Base-by-base conservation (phyloP, 1,284 basidiomycete species). In the Boletellus dicymbophilus region DNA sequence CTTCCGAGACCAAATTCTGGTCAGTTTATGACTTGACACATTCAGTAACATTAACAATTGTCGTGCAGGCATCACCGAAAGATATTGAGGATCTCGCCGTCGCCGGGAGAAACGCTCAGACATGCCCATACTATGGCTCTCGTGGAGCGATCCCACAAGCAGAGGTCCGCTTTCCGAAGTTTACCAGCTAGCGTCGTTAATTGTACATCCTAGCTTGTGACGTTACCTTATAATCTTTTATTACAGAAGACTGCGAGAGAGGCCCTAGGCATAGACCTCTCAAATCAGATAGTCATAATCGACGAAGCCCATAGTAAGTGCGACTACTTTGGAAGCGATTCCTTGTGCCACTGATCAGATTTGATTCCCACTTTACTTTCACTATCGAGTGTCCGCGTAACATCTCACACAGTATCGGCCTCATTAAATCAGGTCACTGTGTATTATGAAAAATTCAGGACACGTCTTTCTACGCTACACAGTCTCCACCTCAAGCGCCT, bases 241-340 rank as follows among this genome's bases (percentile, higher is more conserved):
- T 73, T 99, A 9, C 91, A 94, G 56, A 88, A 84, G 57, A 80
- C 82, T 3, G 90, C 95, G 1, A 79, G 96, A 37, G 91, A 96
- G 61, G 85, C 94, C 0, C 76, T 98, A 2, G 90, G 89, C 0
- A 95, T 95, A 59, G 85, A 89, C 63, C 75, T 94, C 44, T 88
- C 78, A 28, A 82, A 85, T 62, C 92, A 96, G 60, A 77, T 98
- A 15, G 82, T 99, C 12, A 79, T 99, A 37, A 85, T 99, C 49
- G 96, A 99, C 66, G 96, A 99, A 72, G 97, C 95, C 0, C 96
- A 99, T 70, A 99, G 92, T 93, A 59, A 55, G 90, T 74, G 18
- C 45, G 30, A 50, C 28, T 37, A 6, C 42, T 37, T 18, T 37
- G 12, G 16, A 10, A 15, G 44, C 22, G 13, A 30, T 44, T 41